Base-by-base conservation (phyloP, 306 rosid species). In the Quercus agrifolia region DNA sequence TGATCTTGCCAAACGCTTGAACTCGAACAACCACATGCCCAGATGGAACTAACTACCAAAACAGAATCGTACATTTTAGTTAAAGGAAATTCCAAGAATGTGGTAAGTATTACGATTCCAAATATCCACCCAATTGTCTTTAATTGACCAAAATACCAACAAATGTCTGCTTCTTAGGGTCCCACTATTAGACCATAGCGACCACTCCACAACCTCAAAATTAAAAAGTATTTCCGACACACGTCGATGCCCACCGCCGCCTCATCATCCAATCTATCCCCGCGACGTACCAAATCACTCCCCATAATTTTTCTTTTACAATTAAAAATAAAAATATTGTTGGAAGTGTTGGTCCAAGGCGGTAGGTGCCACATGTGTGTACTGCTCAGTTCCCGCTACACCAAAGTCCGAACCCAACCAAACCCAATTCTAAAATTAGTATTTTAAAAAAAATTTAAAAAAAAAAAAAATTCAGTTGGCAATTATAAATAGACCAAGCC, bases 331-430 rank as follows among this genome's bases (percentile, higher is more conserved):
- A 10, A 31, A 31, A 27, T 15, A 15, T 27, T 20, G 10, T 18
- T 17, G 76, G 85, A 79, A 83, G 71, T 82, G 70, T 71, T 38
- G 87, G 87, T 82, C 78, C 70, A 41, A 78, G 84, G 67, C 49
- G 80, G 86, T 90, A 78, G 90, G 89, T 88, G 70, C 76, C 54
- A 14, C 86, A 70, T 78, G 90, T 85, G 72, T 72, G 35, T 20
- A 52, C 41, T 55, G 3, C 49, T 61, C 33, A 7, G 31, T 78
- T 78, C 74, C 70, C 66, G 76, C 79, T 62, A 8, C 30, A 31
- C 30, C 79, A 82, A 82, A 74, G 13, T 79, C 18, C 2, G 2
- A 8, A 2, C 66, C 23, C 79, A 73, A 83, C 83, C 87, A 12
- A 83, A 83, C 68, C 78, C 46, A 41, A 17, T 63, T 38, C 20